These are phyloP conservation scores for Monosporascus sp. DNA, from an alignment of 2,329 filamentous ascomycete species.

Conservation along the genomic window DNA sequence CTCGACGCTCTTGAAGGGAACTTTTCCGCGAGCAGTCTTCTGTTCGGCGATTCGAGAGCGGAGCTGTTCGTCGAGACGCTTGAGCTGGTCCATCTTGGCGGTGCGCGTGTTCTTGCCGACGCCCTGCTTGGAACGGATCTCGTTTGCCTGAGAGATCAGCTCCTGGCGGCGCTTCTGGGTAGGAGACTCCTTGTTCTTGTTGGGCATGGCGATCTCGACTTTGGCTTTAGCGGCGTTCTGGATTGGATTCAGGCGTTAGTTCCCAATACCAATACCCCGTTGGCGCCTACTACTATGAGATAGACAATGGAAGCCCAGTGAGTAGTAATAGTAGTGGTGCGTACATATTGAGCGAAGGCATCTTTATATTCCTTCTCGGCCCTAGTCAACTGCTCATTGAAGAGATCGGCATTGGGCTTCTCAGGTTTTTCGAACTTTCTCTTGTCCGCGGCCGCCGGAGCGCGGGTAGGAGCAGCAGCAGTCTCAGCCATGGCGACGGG, in stretches of 20 bases:
- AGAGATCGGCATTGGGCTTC: constrained; percentile 82
- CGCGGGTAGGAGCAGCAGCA: constrained; percentile 37
- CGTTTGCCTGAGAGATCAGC: constrained; percentile 72
- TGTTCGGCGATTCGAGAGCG: constrained; percentile 81
- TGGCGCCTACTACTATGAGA: not conserved
- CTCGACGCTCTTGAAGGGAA: constrained; percentile 80
- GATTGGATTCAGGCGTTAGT: constrained; percentile 9
- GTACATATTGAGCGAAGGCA: constrained; percentile 55
- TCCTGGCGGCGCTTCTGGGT: constrained; percentile 78
- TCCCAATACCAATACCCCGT: too few relatives aligned
- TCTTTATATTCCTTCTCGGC: constrained; percentile 83
- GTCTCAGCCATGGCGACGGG: constrained; percentile 41
- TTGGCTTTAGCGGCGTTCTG: constrained; percentile 86
- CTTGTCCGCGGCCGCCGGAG: constrained; percentile 37
- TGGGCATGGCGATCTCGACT: constrained; percentile 75
- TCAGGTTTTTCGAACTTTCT: constrained; percentile 54
- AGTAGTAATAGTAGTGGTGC: constrained; percentile 6
- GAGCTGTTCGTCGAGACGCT: constrained; percentile 82
- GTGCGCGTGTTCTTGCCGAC: constrained; percentile 78
- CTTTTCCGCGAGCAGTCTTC: constrained; percentile 75
- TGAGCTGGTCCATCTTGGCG: constrained; percentile 81
- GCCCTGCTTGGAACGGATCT: constrained; percentile 82
- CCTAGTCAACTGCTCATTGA: constrained; percentile 71
- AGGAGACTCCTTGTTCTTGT: constrained; percentile 70
- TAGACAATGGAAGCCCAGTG: not conserved